Conservation (phyloP, 1,139 yeast species). For the Yamadazyma pseudoaaseri region DNA sequence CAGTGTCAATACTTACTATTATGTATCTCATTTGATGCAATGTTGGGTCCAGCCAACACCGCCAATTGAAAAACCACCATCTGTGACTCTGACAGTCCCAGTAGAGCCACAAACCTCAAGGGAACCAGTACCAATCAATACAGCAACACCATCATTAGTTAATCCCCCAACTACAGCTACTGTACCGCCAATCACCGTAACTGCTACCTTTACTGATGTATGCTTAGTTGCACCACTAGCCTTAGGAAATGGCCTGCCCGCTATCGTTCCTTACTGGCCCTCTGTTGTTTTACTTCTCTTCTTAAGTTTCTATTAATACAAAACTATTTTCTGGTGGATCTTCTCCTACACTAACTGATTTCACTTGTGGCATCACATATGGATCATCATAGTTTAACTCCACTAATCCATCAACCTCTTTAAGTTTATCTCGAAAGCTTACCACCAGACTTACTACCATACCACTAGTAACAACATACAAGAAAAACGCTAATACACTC, state of each 20-base stretch:
- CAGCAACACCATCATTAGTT: conserved; percentile 1
- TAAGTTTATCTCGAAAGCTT: conserved; percentile 1
- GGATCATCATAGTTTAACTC: conserved; percentile 10
- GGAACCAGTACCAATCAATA: not conserved
- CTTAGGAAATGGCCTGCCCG: too few species aligned
- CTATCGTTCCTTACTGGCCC: too few species aligned
- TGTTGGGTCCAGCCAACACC: not conserved
- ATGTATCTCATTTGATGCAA: conserved; percentile 2
- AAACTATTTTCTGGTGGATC: not conserved
- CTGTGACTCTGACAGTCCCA: too few species aligned
- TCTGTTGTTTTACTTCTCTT: conserved; percentile 2
- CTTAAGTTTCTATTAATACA: not conserved
- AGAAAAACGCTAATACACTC: conserved; percentile 10
- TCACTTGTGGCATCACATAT: conserved; percentile 6
- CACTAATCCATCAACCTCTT: conserved; percentile 4
- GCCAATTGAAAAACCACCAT: not conserved
- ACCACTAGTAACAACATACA: conserved; percentile 13
- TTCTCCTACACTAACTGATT: too few species aligned
- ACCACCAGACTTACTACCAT: conserved; percentile 9
- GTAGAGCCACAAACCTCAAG: too few species aligned
- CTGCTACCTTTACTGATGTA: too few species aligned
- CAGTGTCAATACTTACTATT: conserved; percentile 6
- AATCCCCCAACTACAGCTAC: conserved; percentile 1
- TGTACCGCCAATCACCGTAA: conserved; percentile 2
- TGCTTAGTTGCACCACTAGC: too few species aligned